phyloP scores from a whole-genome alignment of 306 rosid genomes.

The Vachellia collinsii region DNA sequence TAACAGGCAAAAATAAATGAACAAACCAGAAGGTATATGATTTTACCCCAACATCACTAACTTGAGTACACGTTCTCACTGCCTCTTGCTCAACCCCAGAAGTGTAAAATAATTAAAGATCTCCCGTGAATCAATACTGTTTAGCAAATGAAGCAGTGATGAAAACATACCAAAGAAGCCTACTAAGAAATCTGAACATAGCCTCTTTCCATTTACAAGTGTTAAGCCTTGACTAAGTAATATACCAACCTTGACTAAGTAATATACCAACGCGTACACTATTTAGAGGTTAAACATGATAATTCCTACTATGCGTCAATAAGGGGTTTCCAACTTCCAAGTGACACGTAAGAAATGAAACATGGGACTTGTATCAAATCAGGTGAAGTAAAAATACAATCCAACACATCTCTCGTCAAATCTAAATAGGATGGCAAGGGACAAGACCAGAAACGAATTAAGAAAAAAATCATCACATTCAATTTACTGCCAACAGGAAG shows the following conservation, averaged over 20 bases:
- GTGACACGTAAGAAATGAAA: neutral
- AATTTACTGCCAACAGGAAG: constrained; percentile 40
- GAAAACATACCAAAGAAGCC: neutral
- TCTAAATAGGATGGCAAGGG: constrained; percentile 36
- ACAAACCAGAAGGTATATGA: no score
- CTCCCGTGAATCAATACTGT: neutral
- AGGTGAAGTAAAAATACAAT: constrained; percentile 33
- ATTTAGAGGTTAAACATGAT: neutral
- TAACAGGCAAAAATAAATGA: neutral
- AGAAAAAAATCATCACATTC: constrained; percentile 46
- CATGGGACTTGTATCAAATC: constrained; percentile 33
- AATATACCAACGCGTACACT: neutral
- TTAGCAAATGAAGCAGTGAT: neutral
- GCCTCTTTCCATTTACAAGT: neutral
- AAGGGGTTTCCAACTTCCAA: neutral
- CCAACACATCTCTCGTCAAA: constrained; percentile 34
- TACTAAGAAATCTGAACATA: neutral
- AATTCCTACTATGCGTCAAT: no score
- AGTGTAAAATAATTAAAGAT: neutral
- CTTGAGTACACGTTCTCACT: neutral
- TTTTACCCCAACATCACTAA: neutral
- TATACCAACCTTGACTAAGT: neutral
- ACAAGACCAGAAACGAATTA: constrained; percentile 22
- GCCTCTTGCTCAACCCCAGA: neutral
- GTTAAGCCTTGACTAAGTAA: neutral